Conservation (phyloP, 345 rosid genomes). For the Eutrema heterophyllum region DNA sequence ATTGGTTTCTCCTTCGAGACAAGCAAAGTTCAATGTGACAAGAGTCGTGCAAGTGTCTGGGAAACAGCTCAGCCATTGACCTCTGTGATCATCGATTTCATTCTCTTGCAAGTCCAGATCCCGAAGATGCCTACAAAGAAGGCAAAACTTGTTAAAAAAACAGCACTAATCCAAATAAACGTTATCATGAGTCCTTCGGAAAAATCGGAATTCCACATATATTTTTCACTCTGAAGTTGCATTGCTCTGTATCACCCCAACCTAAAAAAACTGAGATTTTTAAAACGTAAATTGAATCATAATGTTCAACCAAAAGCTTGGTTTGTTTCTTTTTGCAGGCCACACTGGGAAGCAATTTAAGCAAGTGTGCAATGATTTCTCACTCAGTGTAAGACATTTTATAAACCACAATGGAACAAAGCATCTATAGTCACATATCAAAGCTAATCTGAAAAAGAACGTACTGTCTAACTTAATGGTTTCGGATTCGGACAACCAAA, state of each 20-base stretch:
- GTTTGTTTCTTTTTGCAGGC: no score
- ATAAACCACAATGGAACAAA: not conserved
- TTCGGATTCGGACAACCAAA: no score
- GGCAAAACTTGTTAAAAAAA: not conserved
- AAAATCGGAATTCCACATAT: not conserved
- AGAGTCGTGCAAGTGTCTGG: conserved; percentile 78
- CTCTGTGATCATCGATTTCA: conserved; percentile 88
- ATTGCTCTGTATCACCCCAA: not conserved
- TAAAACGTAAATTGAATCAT: no score
- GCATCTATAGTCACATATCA: not conserved
- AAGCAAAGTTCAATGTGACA: conserved; percentile 79
- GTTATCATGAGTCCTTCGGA: no score
- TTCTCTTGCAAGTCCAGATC: conserved; percentile 98
- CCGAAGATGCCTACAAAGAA: conserved; percentile 50
- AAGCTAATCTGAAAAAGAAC: not conserved
- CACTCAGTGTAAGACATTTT: not conserved
- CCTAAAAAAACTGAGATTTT: no score
- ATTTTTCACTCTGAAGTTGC: not conserved
- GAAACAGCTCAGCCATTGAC: conserved; percentile 95
- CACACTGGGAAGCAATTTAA: no score
- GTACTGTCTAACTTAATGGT: not conserved
- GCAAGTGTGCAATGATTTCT: not conserved
- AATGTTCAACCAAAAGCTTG: no score
- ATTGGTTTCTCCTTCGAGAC: conserved; percentile 87
- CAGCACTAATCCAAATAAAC: not conserved